Evolutionary conservation across 2,329 filamentous ascomycete genomes (phyloP).

Genomic region (Colletotrichum melonis): DNA sequence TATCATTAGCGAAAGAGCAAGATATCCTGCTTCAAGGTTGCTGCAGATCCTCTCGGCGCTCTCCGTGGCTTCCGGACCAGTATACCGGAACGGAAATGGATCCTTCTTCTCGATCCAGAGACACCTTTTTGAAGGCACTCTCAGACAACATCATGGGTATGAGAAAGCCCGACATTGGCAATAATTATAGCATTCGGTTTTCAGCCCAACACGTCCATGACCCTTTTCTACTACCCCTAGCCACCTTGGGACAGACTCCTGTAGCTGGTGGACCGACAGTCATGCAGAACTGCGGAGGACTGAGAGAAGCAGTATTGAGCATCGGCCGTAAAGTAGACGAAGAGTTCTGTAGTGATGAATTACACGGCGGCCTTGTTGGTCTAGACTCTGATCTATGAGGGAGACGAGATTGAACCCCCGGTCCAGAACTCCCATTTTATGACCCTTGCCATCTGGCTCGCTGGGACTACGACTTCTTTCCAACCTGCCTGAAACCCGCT

Average conservation of each 20-base stretch:
- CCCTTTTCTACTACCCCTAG: too few species aligned
- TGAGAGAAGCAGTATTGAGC: not conserved
- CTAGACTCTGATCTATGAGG: not conserved
- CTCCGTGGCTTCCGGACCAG: not conserved
- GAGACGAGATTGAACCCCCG: not conserved
- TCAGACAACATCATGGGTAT: not conserved
- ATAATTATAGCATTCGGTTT: not conserved
- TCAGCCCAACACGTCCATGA: too few species aligned
- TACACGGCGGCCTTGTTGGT: not conserved
- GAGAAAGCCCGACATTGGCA: not conserved
- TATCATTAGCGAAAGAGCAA: not conserved
- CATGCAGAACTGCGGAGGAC: too few species aligned
- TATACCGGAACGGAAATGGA: not conserved
- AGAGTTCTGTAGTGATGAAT: not conserved
- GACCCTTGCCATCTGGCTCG: not conserved
- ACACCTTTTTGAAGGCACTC: not conserved
- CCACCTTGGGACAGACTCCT: too few species aligned
- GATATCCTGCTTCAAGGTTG: not conserved
- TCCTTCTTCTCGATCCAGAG: not conserved
- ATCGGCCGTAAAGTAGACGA: not conserved
- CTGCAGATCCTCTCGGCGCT: not conserved
- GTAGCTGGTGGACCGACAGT: too few species aligned
- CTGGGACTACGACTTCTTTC: not conserved
- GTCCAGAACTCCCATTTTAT: not conserved
- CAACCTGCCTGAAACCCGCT: too few species aligned